Evolutionary conservation across 805 yeast species (phyloP).

Genomic region (Nakazawaea ishiwadae): DNA sequence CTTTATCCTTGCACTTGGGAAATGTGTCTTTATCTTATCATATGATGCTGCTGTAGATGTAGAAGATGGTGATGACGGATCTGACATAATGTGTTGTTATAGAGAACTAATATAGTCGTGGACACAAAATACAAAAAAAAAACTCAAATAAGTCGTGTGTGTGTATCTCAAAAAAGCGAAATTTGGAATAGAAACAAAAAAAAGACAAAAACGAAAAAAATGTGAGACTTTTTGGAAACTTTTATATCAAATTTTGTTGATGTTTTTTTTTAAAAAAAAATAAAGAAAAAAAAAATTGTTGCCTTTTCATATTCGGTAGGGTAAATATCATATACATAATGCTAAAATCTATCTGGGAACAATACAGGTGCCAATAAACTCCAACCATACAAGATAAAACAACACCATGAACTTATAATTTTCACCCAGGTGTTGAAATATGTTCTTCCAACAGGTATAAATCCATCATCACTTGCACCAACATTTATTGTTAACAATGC

Average conservation of each 20-base stretch:
- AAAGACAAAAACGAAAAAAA: neutral
- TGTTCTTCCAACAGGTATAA: constrained; percentile 95
- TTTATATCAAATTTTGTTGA: neutral
- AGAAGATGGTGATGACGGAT: too few species aligned
- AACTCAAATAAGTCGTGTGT: too few species aligned
- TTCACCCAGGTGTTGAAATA: constrained; percentile 95
- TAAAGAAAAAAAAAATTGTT: too few species aligned
- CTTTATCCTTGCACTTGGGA: constrained; percentile 91
- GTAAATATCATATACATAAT: too few species aligned
- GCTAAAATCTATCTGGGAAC: constrained; percentile 80
- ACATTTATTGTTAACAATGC: constrained; percentile 91
- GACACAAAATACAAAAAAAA: too few species aligned
- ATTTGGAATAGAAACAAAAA: neutral
- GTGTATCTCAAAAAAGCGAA: neutral
- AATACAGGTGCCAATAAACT: constrained; percentile 85
- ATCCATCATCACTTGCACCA: constrained; percentile 78
- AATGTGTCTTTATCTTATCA: constrained; percentile 67
- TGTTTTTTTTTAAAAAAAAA: too few species aligned
- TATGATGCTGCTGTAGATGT: constrained; percentile 27
- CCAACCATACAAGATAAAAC: constrained; percentile 85
- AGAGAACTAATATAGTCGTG: too few species aligned
- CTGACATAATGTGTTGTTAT: too few species aligned
- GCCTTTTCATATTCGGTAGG: too few species aligned
- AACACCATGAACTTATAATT: constrained; percentile 87
- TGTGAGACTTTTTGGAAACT: constrained; percentile 3